Conservation (phyloP, 495 filamentous ascomycete species). For the Evansstolkia leycettana region DNA sequence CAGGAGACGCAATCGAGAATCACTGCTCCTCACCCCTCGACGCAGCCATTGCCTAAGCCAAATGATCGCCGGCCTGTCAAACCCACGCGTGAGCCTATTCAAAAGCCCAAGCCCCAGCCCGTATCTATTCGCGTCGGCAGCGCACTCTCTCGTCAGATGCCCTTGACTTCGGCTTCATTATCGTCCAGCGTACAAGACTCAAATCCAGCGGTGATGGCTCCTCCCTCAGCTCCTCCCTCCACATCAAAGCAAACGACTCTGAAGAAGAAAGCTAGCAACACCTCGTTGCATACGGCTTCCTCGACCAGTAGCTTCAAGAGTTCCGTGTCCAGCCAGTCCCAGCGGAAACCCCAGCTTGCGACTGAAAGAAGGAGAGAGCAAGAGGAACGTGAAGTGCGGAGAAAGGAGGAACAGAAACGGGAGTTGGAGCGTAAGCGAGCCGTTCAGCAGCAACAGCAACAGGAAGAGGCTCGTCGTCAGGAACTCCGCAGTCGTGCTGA, state of each 20-base stretch:
- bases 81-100: constrained; percentile 52
- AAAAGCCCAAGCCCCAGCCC: constrained; percentile 60
- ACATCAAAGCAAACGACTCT: constrained; percentile 33
- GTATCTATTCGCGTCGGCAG: constrained; percentile 68
- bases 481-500: constrained; percentile 36
- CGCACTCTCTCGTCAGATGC: constrained; percentile 55
- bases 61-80: constrained; percentile 54
- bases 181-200: constrained; percentile 50
- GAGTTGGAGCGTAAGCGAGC: constrained; percentile 68
- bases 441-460: constrained; percentile 34
- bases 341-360: constrained; percentile 47
- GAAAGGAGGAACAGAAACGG: constrained; percentile 66
- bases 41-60: constrained; percentile 28
- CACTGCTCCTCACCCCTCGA: constrained; percentile 39
- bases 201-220: constrained; percentile 31
- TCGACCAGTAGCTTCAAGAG: constrained; percentile 59
- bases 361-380: constrained; percentile 66
- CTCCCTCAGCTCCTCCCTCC: constrained; percentile 28
- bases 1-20: constrained; percentile 25
- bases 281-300: constrained; percentile 51
- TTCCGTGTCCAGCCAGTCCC: constrained; percentile 45
- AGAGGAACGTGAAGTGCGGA: constrained; percentile 64
- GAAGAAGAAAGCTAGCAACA: constrained; percentile 54
- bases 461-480: constrained; percentile 36
- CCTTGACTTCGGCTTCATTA: constrained; percentile 44